phyloP scores from a whole-genome alignment of 2,329 filamentous ascomycete species.

The Aspergillus viridinutans region DNA sequence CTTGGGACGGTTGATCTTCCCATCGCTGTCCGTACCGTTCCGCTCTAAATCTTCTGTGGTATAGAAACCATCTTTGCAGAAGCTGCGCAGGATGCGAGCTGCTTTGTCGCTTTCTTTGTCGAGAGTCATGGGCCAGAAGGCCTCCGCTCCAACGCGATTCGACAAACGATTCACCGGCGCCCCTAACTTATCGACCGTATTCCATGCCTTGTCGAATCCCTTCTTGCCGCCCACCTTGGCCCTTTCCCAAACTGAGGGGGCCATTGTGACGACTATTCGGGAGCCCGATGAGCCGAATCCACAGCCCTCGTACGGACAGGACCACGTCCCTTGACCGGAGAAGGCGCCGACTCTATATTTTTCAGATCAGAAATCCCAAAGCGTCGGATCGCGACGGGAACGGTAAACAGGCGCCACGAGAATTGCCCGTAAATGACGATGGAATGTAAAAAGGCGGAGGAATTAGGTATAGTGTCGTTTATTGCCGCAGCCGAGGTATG shows the following conservation, averaged over 20 bases:
- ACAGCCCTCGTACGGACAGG: not conserved
- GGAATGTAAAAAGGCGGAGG: conserved; percentile 5
- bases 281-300: not conserved
- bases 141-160: conserved; percentile 75
- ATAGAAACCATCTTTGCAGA: conserved; percentile 78
- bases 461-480: conserved; percentile 8
- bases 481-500: conserved; percentile 16
- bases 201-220: conserved; percentile 71
- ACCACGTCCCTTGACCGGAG: conserved; percentile 1
- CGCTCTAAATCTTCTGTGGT: conserved; percentile 52
- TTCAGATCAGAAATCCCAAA: not conserved
- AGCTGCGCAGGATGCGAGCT: conserved; percentile 80
- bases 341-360: conserved; percentile 8
- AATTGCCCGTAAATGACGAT: conserved; percentile 11
- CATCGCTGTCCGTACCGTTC: conserved; percentile 33
- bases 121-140: conserved; percentile 79
- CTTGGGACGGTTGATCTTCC: conserved; percentile 51
- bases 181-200: conserved; percentile 63
- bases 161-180: conserved; percentile 74
- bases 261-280: conserved; percentile 22
- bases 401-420: conserved; percentile 11
- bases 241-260: conserved; percentile 55
- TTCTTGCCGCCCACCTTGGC: conserved; percentile 53
- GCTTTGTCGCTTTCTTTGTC: conserved; percentile 91
- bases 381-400: conserved; percentile 10